Percentiles rank a stretch among this genome's conserved stretches.
These are phyloP conservation scores for Alternaria atra DNA, from an alignment of 2,329 filamentous ascomycete genomes.

Conservation along the genomic window DNA sequence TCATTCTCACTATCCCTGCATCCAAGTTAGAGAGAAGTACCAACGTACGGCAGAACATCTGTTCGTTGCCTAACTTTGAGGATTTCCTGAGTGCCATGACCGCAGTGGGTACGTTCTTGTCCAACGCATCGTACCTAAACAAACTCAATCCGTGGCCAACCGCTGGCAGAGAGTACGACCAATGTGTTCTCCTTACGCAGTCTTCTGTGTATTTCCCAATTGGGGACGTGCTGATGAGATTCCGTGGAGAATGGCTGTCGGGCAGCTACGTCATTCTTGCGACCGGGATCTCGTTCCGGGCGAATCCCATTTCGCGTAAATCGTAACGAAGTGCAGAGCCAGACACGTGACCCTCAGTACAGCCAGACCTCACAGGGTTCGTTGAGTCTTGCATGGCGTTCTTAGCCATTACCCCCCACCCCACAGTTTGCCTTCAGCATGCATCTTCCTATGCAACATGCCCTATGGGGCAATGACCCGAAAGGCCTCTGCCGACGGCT, in stretches of 20 bases:
- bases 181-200: not conserved
- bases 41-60: not conserved
- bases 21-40: not conserved
- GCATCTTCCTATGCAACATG: not conserved
- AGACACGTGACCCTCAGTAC: not conserved
- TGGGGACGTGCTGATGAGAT: not conserved
- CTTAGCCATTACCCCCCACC: not conserved
- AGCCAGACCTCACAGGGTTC: not conserved
- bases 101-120: not conserved
- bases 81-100: not conserved
- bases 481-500: not conserved
- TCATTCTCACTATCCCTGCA: not conserved
- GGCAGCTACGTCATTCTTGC: slow-evolving; percentile 9
- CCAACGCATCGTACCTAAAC: not conserved
- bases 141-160: not conserved
- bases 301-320: slow-evolving; percentile 13
- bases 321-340: slow-evolving; percentile 15
- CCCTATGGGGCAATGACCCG: slow-evolving; percentile 1
- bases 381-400: not conserved
- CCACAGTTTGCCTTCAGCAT: not conserved
- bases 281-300: slow-evolving; percentile 2
- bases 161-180: not conserved
- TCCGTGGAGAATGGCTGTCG: not conserved
- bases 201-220: not conserved
- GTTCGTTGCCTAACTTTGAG: not conserved